Evolutionary conservation across 2,329 filamentous ascomycete species (phyloP).

Genomic region (Paecilomyces sp.): DNA sequence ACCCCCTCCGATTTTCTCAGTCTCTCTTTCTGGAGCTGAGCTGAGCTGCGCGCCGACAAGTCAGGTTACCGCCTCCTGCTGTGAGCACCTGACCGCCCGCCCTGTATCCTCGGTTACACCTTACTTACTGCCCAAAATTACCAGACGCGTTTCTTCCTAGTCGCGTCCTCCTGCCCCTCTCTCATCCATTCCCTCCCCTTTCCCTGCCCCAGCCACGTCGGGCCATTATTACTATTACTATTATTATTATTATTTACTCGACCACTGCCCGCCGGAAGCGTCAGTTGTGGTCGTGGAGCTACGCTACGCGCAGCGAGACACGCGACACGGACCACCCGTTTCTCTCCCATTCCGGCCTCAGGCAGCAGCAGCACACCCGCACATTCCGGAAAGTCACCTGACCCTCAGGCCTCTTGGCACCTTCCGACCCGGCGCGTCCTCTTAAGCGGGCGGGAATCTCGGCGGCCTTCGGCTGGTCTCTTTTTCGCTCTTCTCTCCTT

Average conservation of each 20-base stretch:
- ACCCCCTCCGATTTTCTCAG: constrained; percentile 31
- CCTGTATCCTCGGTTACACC: constrained; percentile 8
- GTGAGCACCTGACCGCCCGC: constrained; percentile 10
- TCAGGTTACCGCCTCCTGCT: constrained; percentile 14
- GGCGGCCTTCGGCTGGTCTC: constrained; percentile 7
- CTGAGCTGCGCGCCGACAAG: constrained; percentile 13
- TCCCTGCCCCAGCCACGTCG: background rate
- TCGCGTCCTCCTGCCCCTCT: background rate
- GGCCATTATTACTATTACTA: background rate
- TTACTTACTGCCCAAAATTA: background rate
- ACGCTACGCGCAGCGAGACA: background rate
- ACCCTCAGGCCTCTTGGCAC: constrained; percentile 2
- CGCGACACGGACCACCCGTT: constrained; percentile 1
- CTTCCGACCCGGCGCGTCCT: background rate
- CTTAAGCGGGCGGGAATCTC: constrained; percentile 3
- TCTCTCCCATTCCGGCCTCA: constrained; percentile 6
- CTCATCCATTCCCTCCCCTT: background rate
- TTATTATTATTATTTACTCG: too few relatives aligned
- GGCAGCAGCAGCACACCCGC: constrained; percentile 7
- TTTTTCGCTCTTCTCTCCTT: constrained; percentile 3
- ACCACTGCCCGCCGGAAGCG: background rate
- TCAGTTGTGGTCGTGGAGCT: background rate
- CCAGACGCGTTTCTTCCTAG: background rate
- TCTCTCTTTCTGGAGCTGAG: constrained; percentile 30
- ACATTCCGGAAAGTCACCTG: constrained; percentile 12